Evolutionary conservation across 1,284 basidiomycete genomes (phyloP), one percentile per base, ranked within the genome.

Genomic region (Entoloma clypeatum): DNA sequence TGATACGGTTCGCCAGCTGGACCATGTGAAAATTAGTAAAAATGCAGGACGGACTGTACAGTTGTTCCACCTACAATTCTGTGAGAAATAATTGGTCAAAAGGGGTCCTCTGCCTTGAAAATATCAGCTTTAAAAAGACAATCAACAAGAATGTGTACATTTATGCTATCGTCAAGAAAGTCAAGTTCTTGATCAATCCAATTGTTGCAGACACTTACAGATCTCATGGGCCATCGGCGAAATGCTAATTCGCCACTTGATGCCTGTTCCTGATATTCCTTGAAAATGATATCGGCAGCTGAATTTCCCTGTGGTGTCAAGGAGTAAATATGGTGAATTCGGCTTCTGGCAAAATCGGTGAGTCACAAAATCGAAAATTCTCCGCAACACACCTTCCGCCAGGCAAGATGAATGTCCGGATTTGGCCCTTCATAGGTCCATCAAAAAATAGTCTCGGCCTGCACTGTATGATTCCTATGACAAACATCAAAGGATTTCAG

Each of bases 31-130:
- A 19, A 44, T 31, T 13, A 35, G 11, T 23, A 28, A 9, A 25
- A 7, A 19, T 26, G n/a, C 25, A 11, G 13, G 16, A 37, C 23
- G 19, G 34, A 39, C 19, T 23, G 10, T 27, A 36, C 6, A 39
- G 16, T 23, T 19, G 13, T 6, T 17, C 33, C 9, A 63, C 79
- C 57, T 54, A 86, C 85, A 77, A 47, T 89, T 89, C 48, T 89
- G 86, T 8, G 86, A 88, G 53, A 88, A 89, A 56, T 89, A 89
- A 53, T 86, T 83, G 5, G 85, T 81, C 33, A 88, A 63, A 11
- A 88, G 60, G 3, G 69, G 62, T 5, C 86, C 85, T 36, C 82
- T 75, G 52, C 77, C 84, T 87, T 29, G 34, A 41, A 44, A 39
- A 13, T 19, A 34, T 3, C 7, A 10, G 7, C 19, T 29, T 14